These are phyloP conservation scores for Teunomyces kruisii DNA, from an alignment of 805 yeast species.

Conservation along the genomic window DNA sequence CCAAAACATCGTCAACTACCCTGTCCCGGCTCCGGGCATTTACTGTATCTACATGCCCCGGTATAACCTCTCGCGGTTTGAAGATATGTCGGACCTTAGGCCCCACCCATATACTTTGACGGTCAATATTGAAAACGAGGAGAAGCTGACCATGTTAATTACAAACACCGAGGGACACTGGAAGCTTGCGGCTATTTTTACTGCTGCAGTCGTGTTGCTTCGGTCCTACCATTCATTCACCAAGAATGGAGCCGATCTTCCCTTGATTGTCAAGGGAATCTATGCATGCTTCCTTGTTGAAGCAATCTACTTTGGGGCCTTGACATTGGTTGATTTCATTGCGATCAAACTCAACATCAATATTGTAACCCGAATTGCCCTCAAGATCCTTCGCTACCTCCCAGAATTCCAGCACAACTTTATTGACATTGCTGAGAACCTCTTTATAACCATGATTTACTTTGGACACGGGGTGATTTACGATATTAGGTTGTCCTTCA, in stretches of 20 bases:
- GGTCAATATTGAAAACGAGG: conserved; percentile 5
- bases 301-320: not conserved
- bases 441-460: not conserved
- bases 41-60: conserved; percentile 14
- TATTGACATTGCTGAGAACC: not conserved
- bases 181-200: conserved; percentile 4
- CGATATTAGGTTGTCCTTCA: not conserved
- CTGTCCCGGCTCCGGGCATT: conserved; percentile 6
- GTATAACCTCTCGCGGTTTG: conserved; percentile 1
- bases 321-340: not conserved
- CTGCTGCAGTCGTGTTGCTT: conserved; percentile 1
- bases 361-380: not conserved
- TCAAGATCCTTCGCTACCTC: not conserved
- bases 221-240: not conserved
- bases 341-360: not conserved
- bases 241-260: not conserved
- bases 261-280: conserved; percentile 1
- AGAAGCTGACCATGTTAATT: not conserved
- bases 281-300: not conserved
- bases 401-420: conserved; percentile 3
- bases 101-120: conserved; percentile 6
- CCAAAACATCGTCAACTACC: conserved; percentile 1
- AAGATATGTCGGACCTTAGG: not conserved
- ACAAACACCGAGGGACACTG: not conserved
- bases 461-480: conserved; percentile 7